Percentiles rank a stretch among this genome's conserved stretches.
phyloP scores from a whole-genome alignment of 805 yeast genomes.

The Sugiyamaella qingdaonensis region DNA sequence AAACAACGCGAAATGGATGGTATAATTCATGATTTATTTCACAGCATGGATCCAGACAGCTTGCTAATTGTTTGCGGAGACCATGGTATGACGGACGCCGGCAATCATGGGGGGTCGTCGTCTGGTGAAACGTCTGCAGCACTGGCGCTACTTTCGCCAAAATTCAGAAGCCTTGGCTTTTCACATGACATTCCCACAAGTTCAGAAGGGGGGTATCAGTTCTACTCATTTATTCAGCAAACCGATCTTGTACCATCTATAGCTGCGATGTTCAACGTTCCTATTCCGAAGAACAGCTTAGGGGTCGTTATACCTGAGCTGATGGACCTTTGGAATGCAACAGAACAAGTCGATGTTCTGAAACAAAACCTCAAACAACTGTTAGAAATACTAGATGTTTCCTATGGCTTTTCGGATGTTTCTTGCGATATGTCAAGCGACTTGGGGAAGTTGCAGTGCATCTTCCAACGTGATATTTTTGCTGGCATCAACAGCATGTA shows the following conservation, averaged over 20 bases:
- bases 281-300: slow-evolving; percentile 66
- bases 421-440: slow-evolving; percentile 6
- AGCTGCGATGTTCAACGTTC: slow-evolving; percentile 54
- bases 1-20: slow-evolving; percentile 87
- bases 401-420: slow-evolving; percentile 15
- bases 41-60: slow-evolving; percentile 43
- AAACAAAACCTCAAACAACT: slow-evolving; percentile 36
- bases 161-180: slow-evolving; percentile 35
- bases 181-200: background rate
- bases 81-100: slow-evolving; percentile 94
- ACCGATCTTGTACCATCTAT: slow-evolving; percentile 72
- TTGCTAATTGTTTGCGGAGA: slow-evolving; percentile 80
- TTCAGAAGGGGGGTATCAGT: slow-evolving; percentile 38
- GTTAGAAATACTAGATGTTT: slow-evolving; percentile 22
- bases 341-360: slow-evolving; percentile 50
- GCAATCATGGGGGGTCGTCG: slow-evolving; percentile 96
- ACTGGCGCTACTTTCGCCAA: slow-evolving; percentile 61
- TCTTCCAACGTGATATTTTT: slow-evolving; percentile 8
- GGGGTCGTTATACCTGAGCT: slow-evolving; percentile 66
- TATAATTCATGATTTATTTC: slow-evolving; percentile 52
- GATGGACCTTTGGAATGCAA: slow-evolving; percentile 45
- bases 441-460: slow-evolving; percentile 14
- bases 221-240: slow-evolving; percentile 53
- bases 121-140: slow-evolving; percentile 90
- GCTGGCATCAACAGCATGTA: slow-evolving; percentile 23